Evolutionary conservation across 495 filamentous ascomycete genomes (phyloP).

Genomic region (Gamarada debralockiae): DNA sequence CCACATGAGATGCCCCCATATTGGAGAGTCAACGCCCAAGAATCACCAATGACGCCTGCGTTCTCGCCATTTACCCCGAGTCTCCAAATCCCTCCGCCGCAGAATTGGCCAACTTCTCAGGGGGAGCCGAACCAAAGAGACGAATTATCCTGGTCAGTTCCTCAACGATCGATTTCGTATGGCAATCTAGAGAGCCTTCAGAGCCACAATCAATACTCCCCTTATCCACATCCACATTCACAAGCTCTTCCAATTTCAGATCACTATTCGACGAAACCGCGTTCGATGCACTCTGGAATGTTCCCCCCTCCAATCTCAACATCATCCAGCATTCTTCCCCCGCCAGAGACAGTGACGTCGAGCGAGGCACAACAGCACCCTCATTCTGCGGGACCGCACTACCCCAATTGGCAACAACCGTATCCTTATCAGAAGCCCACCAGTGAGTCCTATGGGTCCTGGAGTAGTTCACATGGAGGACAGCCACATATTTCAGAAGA

Average conservation of each 20-base stretch:
- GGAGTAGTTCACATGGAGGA: conserved; percentile 12
- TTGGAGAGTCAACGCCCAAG: conserved; percentile 26
- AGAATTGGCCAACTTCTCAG: conserved; percentile 22
- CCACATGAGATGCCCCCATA: conserved; percentile 17
- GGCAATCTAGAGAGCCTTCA: conserved; percentile 24
- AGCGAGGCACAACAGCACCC: conserved; percentile 10
- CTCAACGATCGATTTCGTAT: conserved; percentile 27
- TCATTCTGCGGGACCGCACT: conserved; percentile 17
- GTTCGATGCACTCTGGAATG: conserved; percentile 18
- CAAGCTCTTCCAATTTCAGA: conserved; percentile 8
- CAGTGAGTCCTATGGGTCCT: conserved; percentile 17
- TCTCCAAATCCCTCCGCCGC: conserved; percentile 19
- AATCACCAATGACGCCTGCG: conserved; percentile 25
- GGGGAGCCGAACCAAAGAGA: conserved; percentile 23
- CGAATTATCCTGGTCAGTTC: conserved; percentile 23
- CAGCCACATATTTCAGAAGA: conserved; percentile 8
- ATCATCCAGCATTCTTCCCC: conserved; percentile 2
- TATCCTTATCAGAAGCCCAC: conserved; percentile 24
- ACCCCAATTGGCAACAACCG: conserved; percentile 20
- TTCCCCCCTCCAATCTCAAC: conserved; percentile 23
- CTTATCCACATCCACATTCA: conserved; percentile 12
- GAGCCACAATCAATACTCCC: conserved; percentile 15
- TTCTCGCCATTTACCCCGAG: conserved; percentile 25
- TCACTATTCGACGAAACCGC: conserved; percentile 21
- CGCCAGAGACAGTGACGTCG: conserved; percentile 7